Evolutionary conservation across 495 filamentous ascomycete species (phyloP).

Genomic region (Alectoria sarmentosa): DNA sequence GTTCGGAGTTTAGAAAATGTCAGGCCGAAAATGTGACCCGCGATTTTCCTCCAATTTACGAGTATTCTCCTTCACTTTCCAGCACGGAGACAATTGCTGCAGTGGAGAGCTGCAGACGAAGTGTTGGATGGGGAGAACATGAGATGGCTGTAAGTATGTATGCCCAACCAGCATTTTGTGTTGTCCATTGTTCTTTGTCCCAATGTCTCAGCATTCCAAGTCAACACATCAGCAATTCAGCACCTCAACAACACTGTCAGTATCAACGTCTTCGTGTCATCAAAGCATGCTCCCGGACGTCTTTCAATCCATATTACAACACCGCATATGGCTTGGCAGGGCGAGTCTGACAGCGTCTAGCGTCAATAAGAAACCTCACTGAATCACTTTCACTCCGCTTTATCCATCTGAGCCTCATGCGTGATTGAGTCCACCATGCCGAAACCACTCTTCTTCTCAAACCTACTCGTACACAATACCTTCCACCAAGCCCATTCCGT

Average conservation of each 20-base stretch:
- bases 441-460: neutral
- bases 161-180: too few species aligned
- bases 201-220: neutral
- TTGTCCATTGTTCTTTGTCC: neutral
- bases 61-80: neutral
- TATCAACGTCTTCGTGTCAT: neutral
- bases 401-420: neutral
- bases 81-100: neutral
- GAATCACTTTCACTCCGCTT: neutral
- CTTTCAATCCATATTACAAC: too few species aligned
- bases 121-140: too few species aligned
- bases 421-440: neutral
- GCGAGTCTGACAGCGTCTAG: neutral
- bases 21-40: constrained; percentile 1
- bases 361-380: neutral
- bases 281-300: neutral
- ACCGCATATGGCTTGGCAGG: neutral
- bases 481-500: neutral
- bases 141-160: neutral
- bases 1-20: constrained; percentile 12
- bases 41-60: neutral
- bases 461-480: neutral
- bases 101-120: neutral
- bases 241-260: neutral
- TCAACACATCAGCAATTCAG: neutral